Evolutionary conservation across 2,329 filamentous ascomycete species (phyloP), one percentile per base, ranked within the genome.

Genomic region (Phaeosphaeriaceae sp.): DNA sequence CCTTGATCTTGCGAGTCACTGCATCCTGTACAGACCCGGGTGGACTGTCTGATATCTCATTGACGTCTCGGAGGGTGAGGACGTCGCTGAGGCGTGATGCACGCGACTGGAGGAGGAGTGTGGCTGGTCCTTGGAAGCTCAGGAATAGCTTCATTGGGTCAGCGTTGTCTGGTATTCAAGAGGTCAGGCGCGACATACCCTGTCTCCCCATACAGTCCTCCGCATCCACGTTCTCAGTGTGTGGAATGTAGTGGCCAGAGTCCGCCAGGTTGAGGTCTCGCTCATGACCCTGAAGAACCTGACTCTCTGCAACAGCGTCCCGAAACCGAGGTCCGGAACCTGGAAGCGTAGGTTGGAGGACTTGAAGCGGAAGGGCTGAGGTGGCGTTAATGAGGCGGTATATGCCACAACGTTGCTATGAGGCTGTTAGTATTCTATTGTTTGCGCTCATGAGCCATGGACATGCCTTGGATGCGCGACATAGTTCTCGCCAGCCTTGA

Each of bases 201-300:
- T 82, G 75, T 99, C 95, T 21, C 95, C 95, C 92, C 93, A 98
- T 56, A 99, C 91, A 1, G 91, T 91, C 70, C 91, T 86, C 59
- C 93, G 86, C 44, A 89, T 83, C 80, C 89, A 89, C 0, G 93
- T 97, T 59, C 92, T 87, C 20, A 96, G 65, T 40, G 81, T 86
- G 77, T 91, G 91, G 7, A 90, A 77, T 27, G 87, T 72, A n/a
- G 84, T 84, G 44, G 88, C 85, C 1, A 92, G 64, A 9, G 85
- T 81, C 71, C 89, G 91, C 88, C 93, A 98, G 3, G 87, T 86
- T 15, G 85, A 81, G 3, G 91, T 91, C 61, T 88, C 84, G 55
- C 88, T 86, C 82, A 96, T 87, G 2, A 86, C 86, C 50, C 85
- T 85, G 72, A 95, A 85, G 76, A 95, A 95, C 51, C 89, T 86